Base-by-base conservation (phyloP, 2,329 filamentous ascomycete genomes). In the Cladosporium sp. region DNA sequence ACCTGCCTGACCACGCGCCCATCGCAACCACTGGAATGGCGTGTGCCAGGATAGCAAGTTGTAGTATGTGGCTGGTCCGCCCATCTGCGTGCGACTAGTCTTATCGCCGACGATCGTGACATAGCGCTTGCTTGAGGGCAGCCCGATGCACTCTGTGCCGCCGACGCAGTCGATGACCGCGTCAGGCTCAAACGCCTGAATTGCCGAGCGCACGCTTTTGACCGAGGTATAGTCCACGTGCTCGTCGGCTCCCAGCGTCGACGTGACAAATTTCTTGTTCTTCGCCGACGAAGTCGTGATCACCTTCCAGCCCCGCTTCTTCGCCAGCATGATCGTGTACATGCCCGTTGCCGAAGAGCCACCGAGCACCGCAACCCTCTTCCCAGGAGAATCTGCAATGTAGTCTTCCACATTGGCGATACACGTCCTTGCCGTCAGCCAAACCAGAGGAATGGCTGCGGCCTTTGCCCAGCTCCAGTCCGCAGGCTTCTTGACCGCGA, bases 131-230 rank as follows among this genome's bases (percentile, higher is more conserved):
- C 64, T 59, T 0, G 77, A 75, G 1, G 69, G 58, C 3, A 69
- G 52, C 14, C 62, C 66, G 16, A 68, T 56, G 54, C 64, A 67
- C 34, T 65, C 63, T 1, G 61, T 66, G 14, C 65, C 60, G 1
- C 80, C 81, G 10, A 85, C 76, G 63, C 82, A 82, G 66, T 86
- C 83, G 9, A 86, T 72, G 0, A 79, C 74, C 22, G 81, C 72
- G 49, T 74, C 71, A 61, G 78, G 85, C 2, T 76, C 67, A 9
- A 70, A 72, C 0, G 76, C 75, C 52, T 72, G 71, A 2, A 86
- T 66, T 1, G 64, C 68, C n/a, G 71, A 67, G 9, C 75, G 62
- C 1, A 85, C 69, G 61, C 82, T 68, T 40, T 58, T 48, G 28
- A 68, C 63, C 0, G 68, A 66, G 13, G 76, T 79, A 62, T 86